Percentiles rank a stretch among this genome's conserved stretches.
Evolutionary conservation across 495 filamentous ascomycete genomes (phyloP).

Genomic region (Podospora anserina): DNA sequence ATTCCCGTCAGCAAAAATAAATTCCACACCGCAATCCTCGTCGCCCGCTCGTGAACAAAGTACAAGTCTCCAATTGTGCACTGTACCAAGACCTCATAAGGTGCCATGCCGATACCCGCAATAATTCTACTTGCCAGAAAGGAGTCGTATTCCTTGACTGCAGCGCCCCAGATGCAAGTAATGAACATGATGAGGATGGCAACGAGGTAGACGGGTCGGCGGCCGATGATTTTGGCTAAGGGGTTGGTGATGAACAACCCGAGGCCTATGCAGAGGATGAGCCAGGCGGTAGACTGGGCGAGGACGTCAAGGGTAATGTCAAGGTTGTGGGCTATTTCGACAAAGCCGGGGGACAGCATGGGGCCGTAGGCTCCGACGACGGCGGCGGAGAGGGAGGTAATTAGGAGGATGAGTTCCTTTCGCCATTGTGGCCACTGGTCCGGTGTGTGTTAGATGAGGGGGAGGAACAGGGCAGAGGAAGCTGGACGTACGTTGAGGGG

Average conservation of each 20-base stretch:
- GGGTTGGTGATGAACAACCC: slow-evolving; percentile 58
- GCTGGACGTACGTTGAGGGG: slow-evolving; percentile 45
- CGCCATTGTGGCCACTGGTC: slow-evolving; percentile 29
- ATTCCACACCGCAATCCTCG: slow-evolving; percentile 63
- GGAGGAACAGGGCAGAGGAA: neutral
- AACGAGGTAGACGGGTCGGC: slow-evolving; percentile 59
- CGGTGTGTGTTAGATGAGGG: neutral
- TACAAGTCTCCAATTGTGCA: slow-evolving; percentile 56
- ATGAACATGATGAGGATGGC: slow-evolving; percentile 57
- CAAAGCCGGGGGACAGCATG: slow-evolving; percentile 52
- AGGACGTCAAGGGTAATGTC: slow-evolving; percentile 34
- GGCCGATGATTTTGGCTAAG: slow-evolving; percentile 61
- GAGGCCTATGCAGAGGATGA: slow-evolving; percentile 35
- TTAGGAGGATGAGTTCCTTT: slow-evolving; percentile 48
- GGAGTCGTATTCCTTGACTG: slow-evolving; percentile 52
- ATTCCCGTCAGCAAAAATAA: slow-evolving; percentile 56
- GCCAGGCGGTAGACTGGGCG: slow-evolving; percentile 39
- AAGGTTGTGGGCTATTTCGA: slow-evolving; percentile 38
- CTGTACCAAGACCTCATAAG: slow-evolving; percentile 57
- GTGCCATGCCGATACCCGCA: slow-evolving; percentile 54
- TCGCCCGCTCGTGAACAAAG: slow-evolving; percentile 65
- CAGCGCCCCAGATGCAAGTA: slow-evolving; percentile 59
- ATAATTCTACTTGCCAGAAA: slow-evolving; percentile 53
- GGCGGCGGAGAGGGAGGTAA: slow-evolving; percentile 52
- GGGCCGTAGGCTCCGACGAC: slow-evolving; percentile 56